A percentile compares a stretch with the other conserved stretches of the same genome.
phyloP scores from a whole-genome alignment of 2,329 filamentous ascomycete genomes.

The Paraphaeosphaeria sporulosa region DNA sequence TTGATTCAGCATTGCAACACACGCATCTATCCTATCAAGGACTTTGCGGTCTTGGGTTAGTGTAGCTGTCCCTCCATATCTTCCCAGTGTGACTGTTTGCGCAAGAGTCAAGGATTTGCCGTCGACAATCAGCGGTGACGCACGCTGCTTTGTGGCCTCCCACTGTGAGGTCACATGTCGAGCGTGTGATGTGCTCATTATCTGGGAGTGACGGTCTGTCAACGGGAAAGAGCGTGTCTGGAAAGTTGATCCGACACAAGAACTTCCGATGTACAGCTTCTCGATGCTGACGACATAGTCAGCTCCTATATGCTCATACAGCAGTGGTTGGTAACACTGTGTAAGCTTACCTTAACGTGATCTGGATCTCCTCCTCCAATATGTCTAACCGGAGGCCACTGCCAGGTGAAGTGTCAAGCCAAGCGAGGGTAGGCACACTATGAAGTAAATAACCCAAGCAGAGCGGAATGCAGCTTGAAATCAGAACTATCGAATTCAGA shows the following conservation, averaged over 20 bases:
- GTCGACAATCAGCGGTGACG: conserved; percentile 18
- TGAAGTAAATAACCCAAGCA: no score
- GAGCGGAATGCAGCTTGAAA: not conserved
- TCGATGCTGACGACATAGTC: no score
- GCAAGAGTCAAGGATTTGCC: conserved; percentile 24
- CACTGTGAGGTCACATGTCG: conserved; percentile 10
- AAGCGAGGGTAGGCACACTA: no score
- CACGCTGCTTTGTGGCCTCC: conserved; percentile 1
- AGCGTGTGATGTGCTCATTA: not conserved
- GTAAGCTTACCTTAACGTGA: no score
- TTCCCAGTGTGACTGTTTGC: conserved; percentile 17
- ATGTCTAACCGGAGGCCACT: no score
- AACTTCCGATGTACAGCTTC: no score
- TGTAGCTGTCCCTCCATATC: conserved; percentile 5
- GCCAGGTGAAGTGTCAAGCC: no score
- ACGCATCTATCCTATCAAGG: conserved; percentile 18
- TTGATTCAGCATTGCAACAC: conserved; percentile 21
- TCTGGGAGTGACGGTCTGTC: not conserved
- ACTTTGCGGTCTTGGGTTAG: conserved; percentile 15
- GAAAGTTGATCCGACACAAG: no score
- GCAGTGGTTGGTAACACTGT: no score
- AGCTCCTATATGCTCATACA: no score
- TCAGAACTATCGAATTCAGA: not conserved
- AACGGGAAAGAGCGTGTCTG: not conserved
- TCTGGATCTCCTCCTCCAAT: no score